Percentiles rank a stretch among this genome's conserved stretches.
phyloP scores from a whole-genome alignment of 2,329 filamentous ascomycete species.

The Colletotrichum orbiculare region DNA sequence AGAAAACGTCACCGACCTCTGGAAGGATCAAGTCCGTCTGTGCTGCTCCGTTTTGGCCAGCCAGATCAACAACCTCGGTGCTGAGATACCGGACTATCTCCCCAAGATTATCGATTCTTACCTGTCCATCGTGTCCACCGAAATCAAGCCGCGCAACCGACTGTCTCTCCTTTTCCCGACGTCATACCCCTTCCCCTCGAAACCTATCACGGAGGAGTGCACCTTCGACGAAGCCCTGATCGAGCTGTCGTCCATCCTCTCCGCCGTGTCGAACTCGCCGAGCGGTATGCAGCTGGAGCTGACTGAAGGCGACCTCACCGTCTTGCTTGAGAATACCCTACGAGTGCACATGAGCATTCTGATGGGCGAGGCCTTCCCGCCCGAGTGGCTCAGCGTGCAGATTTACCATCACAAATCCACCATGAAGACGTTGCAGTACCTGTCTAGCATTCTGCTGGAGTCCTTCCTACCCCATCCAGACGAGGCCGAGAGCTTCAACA shows the following conservation, averaged over 20 bases:
- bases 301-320: constrained; percentile 77
- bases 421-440: constrained; percentile 85
- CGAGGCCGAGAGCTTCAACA: constrained; percentile 91
- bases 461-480: constrained; percentile 89
- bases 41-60: constrained; percentile 94
- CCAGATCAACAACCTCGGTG: constrained; percentile 80
- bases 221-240: constrained; percentile 87
- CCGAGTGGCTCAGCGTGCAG: constrained; percentile 90
- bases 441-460: constrained; percentile 83
- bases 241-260: constrained; percentile 88
- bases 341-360: constrained; percentile 91
- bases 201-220: constrained; percentile 69
- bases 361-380: constrained; percentile 88
- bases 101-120: constrained; percentile 94
- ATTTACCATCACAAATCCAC: constrained; percentile 94
- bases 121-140: constrained; percentile 73
- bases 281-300: constrained; percentile 81
- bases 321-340: constrained; percentile 81
- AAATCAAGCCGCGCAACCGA: constrained; percentile 66
- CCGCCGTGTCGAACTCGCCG: constrained; percentile 80
- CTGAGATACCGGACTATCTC: constrained; percentile 88
- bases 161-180: constrained; percentile 92
- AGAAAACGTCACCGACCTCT: constrained; percentile 81
- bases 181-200: constrained; percentile 87
- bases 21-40: constrained; percentile 90